Conservation (phyloP, 768 basidiomycete genomes). For the Filobasidium floriforme region DNA sequence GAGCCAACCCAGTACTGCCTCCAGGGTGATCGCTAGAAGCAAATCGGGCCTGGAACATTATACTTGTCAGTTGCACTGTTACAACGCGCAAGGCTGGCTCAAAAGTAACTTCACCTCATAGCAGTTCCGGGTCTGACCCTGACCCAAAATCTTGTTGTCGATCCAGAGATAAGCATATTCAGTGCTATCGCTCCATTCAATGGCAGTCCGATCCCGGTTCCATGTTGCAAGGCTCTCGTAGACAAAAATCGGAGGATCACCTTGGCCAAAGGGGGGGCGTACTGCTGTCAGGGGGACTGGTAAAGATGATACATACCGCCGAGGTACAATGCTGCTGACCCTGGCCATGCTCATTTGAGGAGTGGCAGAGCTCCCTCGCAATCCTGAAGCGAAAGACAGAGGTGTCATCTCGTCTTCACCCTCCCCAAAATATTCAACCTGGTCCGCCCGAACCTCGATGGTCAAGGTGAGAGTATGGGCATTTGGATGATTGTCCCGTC, state of each 20-base stretch:
- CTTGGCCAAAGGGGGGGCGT: not conserved
- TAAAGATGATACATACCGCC: not conserved
- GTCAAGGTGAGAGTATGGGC: not conserved
- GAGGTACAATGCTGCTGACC: too few relatives aligned
- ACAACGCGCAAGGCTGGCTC: too few relatives aligned
- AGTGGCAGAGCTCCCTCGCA: not conserved
- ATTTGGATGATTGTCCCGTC: not conserved
- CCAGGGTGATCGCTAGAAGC: not conserved
- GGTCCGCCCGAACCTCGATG: not conserved
- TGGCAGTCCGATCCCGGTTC: not conserved
- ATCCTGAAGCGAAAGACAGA: not conserved
- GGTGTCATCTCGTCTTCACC: not conserved
- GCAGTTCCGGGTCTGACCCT: not conserved
- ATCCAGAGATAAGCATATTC: not conserved
- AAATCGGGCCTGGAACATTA: not conserved
- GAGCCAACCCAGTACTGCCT: not conserved
- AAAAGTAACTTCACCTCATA: constrained; percentile 1
- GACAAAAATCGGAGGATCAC: not conserved
- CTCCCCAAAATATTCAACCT: not conserved
- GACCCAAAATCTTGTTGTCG: not conserved
- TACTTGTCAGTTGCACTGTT: not conserved
- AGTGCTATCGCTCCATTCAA: not conserved
- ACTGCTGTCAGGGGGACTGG: not conserved
- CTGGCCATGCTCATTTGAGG: too few relatives aligned
- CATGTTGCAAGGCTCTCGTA: not conserved